phyloP scores from a whole-genome alignment of 2,329 filamentous ascomycete genomes.

The Trichophyton mentagrophytes region DNA sequence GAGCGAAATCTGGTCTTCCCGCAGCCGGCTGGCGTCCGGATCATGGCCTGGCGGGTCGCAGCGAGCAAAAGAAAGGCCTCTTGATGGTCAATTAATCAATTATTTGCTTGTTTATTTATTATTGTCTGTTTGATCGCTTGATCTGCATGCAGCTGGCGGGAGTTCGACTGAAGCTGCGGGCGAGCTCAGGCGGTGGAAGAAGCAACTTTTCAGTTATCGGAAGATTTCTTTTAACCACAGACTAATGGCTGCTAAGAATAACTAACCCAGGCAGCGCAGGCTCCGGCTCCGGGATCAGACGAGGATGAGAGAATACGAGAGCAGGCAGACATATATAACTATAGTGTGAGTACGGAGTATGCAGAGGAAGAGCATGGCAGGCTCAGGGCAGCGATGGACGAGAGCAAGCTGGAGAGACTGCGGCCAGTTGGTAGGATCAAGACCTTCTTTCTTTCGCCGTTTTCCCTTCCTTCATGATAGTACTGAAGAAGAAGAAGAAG shows the following conservation, averaged over 20 bases:
- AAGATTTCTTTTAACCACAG: not conserved
- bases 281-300: not conserved
- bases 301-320: not conserved
- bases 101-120: not conserved
- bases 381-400: not conserved
- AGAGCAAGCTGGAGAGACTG: conserved; percentile 16
- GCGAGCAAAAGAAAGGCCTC: not conserved
- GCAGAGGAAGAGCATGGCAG: not conserved
- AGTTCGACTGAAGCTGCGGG: not conserved
- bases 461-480: too few species aligned
- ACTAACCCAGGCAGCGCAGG: not conserved
- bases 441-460: too few species aligned
- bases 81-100: not conserved
- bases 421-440: conserved; percentile 21
- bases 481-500: not conserved
- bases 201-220: not conserved
- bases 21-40: not conserved
- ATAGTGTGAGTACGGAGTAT: too few species aligned
- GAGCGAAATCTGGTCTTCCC: not conserved
- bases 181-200: not conserved
- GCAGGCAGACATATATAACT: not conserved
- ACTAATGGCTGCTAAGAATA: too few species aligned
- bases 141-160: not conserved
- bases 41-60: not conserved
- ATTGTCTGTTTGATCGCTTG: not conserved